Conservation (phyloP, 495 filamentous ascomycete genomes). For the Penicillium bialowiezense region DNA sequence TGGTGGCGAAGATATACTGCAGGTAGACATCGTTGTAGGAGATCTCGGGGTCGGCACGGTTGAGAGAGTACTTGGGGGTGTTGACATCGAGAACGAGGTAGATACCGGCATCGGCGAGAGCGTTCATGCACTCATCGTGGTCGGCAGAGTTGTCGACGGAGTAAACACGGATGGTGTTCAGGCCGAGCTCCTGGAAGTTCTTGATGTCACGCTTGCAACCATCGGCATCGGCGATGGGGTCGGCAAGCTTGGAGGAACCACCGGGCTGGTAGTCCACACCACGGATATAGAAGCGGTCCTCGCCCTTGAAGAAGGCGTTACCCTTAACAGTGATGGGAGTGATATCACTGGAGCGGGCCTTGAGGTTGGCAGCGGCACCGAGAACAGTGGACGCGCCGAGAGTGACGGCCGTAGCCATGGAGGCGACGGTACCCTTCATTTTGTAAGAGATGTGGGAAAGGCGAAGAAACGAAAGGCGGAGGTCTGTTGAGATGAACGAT, state of each 20-base stretch:
- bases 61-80: constrained; percentile 76
- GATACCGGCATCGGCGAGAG: constrained; percentile 79
- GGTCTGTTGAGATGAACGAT: constrained; percentile 12
- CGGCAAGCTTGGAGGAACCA: constrained; percentile 71
- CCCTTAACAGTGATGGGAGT: constrained; percentile 58
- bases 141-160: constrained; percentile 82
- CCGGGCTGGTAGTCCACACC: constrained; percentile 96
- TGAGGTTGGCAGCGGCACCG: constrained; percentile 50
- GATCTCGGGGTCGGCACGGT: constrained; percentile 65
- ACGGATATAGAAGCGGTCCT: constrained; percentile 84
- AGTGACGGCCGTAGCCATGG: constrained; percentile 53
- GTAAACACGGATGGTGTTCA: constrained; percentile 93
- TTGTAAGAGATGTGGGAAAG: constrained; percentile 21
- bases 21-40: constrained; percentile 94
- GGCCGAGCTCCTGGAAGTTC: constrained; percentile 77
- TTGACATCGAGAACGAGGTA: constrained; percentile 88
- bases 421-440: constrained; percentile 57
- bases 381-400: constrained; percentile 43
- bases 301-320: constrained; percentile 82
- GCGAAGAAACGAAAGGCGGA: constrained; percentile 8
- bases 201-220: constrained; percentile 80
- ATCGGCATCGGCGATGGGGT: constrained; percentile 72
- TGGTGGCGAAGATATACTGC: constrained; percentile 88
- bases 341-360: constrained; percentile 38
- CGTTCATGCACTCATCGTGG: constrained; percentile 82